A percentile compares a stretch with the other conserved stretches of the same genome.
These are phyloP conservation scores for Fusarium equiseti DNA, from an alignment of 2,329 filamentous ascomycete genomes.

Conservation along the genomic window DNA sequence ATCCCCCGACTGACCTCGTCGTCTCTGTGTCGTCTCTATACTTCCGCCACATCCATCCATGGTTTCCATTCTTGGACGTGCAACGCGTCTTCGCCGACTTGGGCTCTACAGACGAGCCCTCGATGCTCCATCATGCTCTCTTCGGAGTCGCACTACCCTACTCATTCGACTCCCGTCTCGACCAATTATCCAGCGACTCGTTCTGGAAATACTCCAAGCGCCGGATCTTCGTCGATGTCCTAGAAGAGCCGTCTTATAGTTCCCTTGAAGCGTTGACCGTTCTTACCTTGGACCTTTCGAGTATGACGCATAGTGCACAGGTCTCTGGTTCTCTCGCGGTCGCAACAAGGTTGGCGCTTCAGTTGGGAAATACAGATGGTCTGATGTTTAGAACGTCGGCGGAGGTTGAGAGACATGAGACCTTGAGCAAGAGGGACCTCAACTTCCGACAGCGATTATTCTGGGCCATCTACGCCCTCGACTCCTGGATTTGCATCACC, in stretches of 20 bases:
- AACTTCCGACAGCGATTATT: neutral
- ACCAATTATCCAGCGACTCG: conserved; percentile 1
- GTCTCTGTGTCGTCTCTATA: neutral
- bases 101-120: neutral
- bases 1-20: neutral
- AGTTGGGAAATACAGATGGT: neutral
- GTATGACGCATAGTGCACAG: conserved; percentile 2
- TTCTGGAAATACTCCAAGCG: conserved; percentile 10
- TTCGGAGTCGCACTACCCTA: neutral
- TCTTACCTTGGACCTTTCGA: neutral
- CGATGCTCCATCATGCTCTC: neutral
- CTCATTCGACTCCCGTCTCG: conserved; percentile 1
- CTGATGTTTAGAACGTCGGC: neutral
- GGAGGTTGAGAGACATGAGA: neutral
- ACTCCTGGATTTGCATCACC: neutral
- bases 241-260: neutral
- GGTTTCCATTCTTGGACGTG: conserved; percentile 4
- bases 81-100: conserved; percentile 1
- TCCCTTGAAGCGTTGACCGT: neutral
- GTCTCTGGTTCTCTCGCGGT: neutral
- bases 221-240: neutral
- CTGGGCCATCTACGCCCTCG: neutral
- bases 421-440: neutral
- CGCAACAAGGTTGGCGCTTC: neutral
- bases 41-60: conserved; percentile 5